These are phyloP conservation scores for Nakaseomyces glabratus DNA, from an alignment of 1,139 yeast species.

Conservation along the genomic window DNA sequence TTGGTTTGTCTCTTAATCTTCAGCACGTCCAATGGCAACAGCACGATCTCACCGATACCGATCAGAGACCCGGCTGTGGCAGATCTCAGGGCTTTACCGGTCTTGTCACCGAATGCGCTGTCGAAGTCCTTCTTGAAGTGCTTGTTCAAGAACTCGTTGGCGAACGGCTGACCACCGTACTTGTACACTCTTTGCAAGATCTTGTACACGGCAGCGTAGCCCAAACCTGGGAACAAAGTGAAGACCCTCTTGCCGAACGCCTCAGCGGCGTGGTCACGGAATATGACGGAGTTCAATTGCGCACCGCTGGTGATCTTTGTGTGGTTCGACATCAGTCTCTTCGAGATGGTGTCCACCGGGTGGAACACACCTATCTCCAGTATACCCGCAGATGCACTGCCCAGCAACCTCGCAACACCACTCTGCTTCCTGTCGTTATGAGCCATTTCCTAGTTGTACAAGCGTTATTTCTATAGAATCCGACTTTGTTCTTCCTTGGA, in stretches of 20 bases:
- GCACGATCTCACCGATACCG: slow-evolving; percentile 95
- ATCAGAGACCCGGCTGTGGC: slow-evolving; percentile 97
- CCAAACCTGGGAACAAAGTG: slow-evolving; percentile 93
- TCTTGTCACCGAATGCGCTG: slow-evolving; percentile 75
- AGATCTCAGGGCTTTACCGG: slow-evolving; percentile 91
- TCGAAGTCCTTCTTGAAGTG: slow-evolving; percentile 70
- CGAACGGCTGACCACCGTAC: slow-evolving; percentile 99
- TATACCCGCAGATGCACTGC: slow-evolving; percentile 97
- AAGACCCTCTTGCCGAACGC: slow-evolving; percentile 62
- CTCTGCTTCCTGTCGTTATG: slow-evolving; percentile 75
- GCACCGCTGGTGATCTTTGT: slow-evolving; percentile 54
- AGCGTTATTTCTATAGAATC: too few species aligned
- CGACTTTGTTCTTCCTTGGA: too few species aligned
- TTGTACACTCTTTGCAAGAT: slow-evolving; percentile 95
- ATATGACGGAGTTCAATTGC: slow-evolving; percentile 77
- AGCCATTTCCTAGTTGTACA: slow-evolving; percentile 2
- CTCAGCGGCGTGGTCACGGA: slow-evolving; percentile 71
- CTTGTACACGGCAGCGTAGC: slow-evolving; percentile 96
- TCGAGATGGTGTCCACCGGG: slow-evolving; percentile 97
- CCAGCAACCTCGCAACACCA: slow-evolving; percentile 82
- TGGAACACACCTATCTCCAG: slow-evolving; percentile 95
- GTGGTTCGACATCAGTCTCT: slow-evolving; percentile 93
- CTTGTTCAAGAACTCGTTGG: slow-evolving; percentile 77
- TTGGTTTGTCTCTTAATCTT: slow-evolving; percentile 98
- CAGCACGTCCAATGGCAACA: slow-evolving; percentile 90